Base-by-base conservation (phyloP, 2,329 filamentous ascomycete genomes). In the Aspergillus versicolor region DNA sequence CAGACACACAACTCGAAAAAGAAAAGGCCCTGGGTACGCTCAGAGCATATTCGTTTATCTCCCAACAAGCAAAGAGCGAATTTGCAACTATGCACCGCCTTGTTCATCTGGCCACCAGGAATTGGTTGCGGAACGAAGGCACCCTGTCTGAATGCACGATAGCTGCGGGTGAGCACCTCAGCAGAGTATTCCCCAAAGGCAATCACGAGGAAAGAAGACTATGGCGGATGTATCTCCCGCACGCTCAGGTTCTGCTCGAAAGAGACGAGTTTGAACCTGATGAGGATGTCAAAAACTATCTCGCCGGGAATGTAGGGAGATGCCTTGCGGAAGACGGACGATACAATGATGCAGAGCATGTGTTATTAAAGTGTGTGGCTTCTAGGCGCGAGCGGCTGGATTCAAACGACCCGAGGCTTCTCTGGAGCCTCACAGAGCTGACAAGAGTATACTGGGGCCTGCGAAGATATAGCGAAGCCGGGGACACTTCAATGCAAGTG, bases 31-130 rank as follows among this genome's bases (percentile, higher is more conserved):
- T 68, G 4, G 67, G 69, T 0, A 3, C 68, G 8, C 57, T 71
- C 0, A 60, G 49, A 15, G 61, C 67, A 1, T 67, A 65, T 56
- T 64, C 61, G 0, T 66, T 69, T 38, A 45, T 66, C 13, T 61
- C 30, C 6, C 11, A 6, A 5, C 50, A 62, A 4, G 11, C 11
- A 7, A 19, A 15, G 42, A 54, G 24, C 17, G 42, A 8, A 9
- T 5, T 41, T 6, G 48, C 15, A 21, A 63, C 62, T 53, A 60
- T 74, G 50, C 72, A 74, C 54, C 61, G 69, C 22, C 58, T 75
- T 5, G 67, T 74, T 0, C 67, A 70, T 43, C 60, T 73, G 3
- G 64, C 69, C 2, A 72, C 57, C 0, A 44, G 63, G 11, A 70
- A 67, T 8, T 72, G 67, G 69, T 34, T 73, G 0, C 59, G 58